Base-by-base conservation (phyloP, 805 yeast genomes). In the Metschnikowia vanudenii region DNA sequence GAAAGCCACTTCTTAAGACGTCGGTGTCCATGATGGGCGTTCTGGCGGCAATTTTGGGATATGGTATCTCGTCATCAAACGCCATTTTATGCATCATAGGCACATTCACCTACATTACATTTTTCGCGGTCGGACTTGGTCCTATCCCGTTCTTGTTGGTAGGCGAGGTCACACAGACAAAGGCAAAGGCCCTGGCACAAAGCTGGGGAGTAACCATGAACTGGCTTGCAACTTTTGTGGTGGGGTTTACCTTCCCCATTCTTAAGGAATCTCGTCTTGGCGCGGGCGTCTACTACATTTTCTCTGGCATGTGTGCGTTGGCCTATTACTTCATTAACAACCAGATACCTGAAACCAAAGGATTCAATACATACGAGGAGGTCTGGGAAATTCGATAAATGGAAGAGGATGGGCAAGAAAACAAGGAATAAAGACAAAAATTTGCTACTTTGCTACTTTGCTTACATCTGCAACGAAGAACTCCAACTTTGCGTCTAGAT, bases 101-200 rank as follows among this genome's bases (percentile, higher is more conserved):
- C 10, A 84, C 90, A 0, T 78, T 88, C 44, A 60, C 76, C 1
- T 91, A 89, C 61, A 90, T 92, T 40, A 81, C 85, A 0, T 79
- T 89, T 22, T 94, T 92, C 71, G 98, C 97, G 0, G 69, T 86
- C 29, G 99, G 99, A 0, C 64, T 90, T 51, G 99, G 99, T 0
- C 99, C 99, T 6, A 90, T 94, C 45, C 99, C 99, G 35, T 92
- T 94, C 68, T 68, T 92, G 54, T 67, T 91, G 43, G 84, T 92
- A 10, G 80, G 96, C 6, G 98, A 94, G 62, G 82, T 92, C n/a
- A 85, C 96, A 0, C 95, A 90, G 50, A 68, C 77, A 1, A 80
- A 82, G 49, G 92, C 92, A 1, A 82, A 82, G 47, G 91, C 91
- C 2, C 73, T 82, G 37, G 97, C 98, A 0, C 99, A 94, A 67